Evolutionary conservation across 2,329 filamentous ascomycete species (phyloP), one percentile per base, ranked within the genome.

Genomic region (Metarhizium robertsii): DNA sequence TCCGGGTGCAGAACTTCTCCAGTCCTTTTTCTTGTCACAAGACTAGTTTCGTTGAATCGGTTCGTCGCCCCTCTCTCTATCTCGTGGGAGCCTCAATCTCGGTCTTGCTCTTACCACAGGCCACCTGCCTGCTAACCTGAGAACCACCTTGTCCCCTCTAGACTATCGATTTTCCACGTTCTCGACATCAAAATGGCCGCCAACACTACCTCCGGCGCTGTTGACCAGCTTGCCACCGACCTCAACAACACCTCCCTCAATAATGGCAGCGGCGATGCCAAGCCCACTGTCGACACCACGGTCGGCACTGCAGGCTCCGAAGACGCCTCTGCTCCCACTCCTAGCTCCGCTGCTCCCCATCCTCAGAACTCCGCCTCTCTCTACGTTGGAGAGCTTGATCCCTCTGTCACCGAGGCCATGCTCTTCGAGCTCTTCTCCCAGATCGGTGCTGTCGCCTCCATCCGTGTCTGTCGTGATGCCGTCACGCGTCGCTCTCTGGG

Each of bases 371-470:
- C 94, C 53, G 94, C 94, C 62, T 99, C 94, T 58, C 90, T 99
- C 72, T 99, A 99, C 74, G 94, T 99, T 65, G 94, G 94, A 74
- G 94, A 99, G 81, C 90, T 99, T 67, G 94, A 99, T 74, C 85
- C 90, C 66, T 94, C 90, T 60, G 94, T 99, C 73, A 99, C 94
- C 62, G 94, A 99, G 83, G 94, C 94, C 65, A 99, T 99, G 94
- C 91, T 99, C 69, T 99, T 97, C 76, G 94, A 99, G 85, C 89
- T 99, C 61, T 99, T 99, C 84, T 97, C 94, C 59, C 94, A 95
- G 76, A 99, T 99, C 71, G 94, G 94, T 66, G 92, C 95, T 69
- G 94, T 99, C 67, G 94, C 94, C 64, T 99, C 94, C 59, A 99
- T 99, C 75, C 94, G 94, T 83, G 94, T 99, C 73, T 99, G 94